Conservation (phyloP, 306 rosid genomes). For the Trifolium fragiferum region DNA sequence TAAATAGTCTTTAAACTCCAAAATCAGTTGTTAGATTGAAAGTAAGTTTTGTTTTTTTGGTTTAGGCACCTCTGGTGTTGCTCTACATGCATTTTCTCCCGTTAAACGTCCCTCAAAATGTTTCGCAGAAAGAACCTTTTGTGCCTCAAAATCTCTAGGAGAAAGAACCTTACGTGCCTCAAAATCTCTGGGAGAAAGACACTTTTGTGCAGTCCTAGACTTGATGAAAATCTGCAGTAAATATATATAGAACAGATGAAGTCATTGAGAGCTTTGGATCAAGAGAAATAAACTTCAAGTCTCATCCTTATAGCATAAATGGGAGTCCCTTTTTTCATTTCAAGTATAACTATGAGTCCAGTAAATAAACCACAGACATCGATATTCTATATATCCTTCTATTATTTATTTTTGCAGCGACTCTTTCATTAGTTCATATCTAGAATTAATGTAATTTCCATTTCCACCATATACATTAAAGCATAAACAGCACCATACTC, state of each 20-base stretch:
- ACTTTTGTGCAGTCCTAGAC: conserved; percentile 49
- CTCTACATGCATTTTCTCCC: conserved; percentile 34
- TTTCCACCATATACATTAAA: not conserved
- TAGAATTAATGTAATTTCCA: conserved; percentile 17
- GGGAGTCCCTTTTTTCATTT: conserved; percentile 19
- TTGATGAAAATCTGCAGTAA: conserved; percentile 52
- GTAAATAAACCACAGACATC: not conserved
- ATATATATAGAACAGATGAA: conserved; percentile 21
- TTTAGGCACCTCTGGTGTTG: conserved; percentile 48
- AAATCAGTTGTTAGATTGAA: conserved; percentile 19
- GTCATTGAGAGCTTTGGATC: conserved; percentile 6
- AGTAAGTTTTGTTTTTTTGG: conserved; percentile 25
- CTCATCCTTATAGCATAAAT: not conserved
- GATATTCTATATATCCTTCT: not conserved
- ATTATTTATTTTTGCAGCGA: not conserved
- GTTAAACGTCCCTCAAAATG: conserved; percentile 50
- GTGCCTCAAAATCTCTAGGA: conserved; percentile 50
- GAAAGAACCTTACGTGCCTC: conserved; percentile 49
- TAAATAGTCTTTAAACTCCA: conserved; percentile 38
- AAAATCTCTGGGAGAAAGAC: conserved; percentile 50
- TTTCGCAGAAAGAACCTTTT: conserved; percentile 47
- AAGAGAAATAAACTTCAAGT: not conserved
- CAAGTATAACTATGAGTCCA: conserved; percentile 15
- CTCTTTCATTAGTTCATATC: not conserved
- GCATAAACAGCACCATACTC: conserved; percentile 8